Evolutionary conservation across 139 green algal species (phyloP), one percentile per base, ranked within the genome.

Genomic region (Closterium sp.): DNA sequence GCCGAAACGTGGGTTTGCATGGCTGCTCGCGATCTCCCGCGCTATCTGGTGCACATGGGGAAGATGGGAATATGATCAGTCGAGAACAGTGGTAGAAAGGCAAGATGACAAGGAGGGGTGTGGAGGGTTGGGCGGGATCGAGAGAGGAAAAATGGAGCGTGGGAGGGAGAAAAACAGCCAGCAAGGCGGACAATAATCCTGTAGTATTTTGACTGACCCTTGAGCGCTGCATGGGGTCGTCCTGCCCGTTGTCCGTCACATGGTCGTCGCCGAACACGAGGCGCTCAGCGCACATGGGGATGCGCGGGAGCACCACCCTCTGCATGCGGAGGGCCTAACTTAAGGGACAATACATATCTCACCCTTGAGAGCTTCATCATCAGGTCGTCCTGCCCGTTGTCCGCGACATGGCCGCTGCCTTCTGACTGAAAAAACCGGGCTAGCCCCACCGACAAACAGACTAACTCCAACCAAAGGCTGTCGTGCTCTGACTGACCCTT

Each of bases 351-450:
- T 9, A 81, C 86, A 7, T 23, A 7, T 33, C 25, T 28, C 36
- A 81, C 86, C 36, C 21, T 3, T 12, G 5, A 76, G 34, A 84
- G 23, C 86, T 81, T 81, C 33, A 84, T 81, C 33, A 84, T 33
- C 3, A 92, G 85, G 90, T 92, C 90, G 34, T 92, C 90, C 33
- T 69, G 30, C 3, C 90, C 84, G 30, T 25, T 86, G 84, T 92
- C 90, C 5, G 90, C 91, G 55, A 92, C 28, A 23, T 43, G 16
- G 25, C 91, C 84, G 28, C 87, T 4, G 30, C 89, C 89, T 32
- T 8, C n/a, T 9, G 10, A 85, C 89, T 85, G 23, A 91, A 92
- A 8, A 92, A 19, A 6, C 92, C 19, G 10, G 6, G 6, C 84
- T 92, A 85, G 10, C 19, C 89, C 90, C 89, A 84, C 19, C 91